Evolutionary conservation across 208 protist species (phyloP).

Genomic region (Leptomonas pyrrhocoris): DNA sequence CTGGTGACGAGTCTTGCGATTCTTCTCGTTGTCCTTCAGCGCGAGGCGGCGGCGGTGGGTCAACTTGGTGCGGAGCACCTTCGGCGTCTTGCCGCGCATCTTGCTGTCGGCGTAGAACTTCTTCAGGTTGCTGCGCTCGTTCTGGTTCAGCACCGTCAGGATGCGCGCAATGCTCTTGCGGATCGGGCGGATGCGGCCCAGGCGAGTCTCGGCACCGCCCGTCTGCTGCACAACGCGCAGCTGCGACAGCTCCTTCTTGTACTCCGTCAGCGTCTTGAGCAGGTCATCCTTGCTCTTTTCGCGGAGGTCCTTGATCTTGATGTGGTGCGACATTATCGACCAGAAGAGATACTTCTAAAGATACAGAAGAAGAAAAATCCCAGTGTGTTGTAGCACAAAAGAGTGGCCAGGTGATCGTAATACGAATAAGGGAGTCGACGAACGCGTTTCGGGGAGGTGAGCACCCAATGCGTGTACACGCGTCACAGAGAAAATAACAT

Average conservation of each 20-base stretch:
- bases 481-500: no score
- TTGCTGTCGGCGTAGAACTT: conserved; percentile 95
- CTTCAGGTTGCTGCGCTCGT: conserved; percentile 90
- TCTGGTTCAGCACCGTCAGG: conserved; percentile 98
- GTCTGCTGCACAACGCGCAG: conserved; percentile 97
- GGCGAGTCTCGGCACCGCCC: conserved; percentile 86
- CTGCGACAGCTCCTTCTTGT: conserved; percentile 98
- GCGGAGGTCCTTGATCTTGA: conserved; percentile 92
- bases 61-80: conserved; percentile 84
- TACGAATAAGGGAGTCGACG: no score
- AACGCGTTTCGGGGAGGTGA: no score
- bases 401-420: no score
- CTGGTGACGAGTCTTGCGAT: conserved; percentile 88
- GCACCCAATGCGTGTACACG: no score
- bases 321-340: conserved; percentile 80
- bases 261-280: conserved; percentile 95
- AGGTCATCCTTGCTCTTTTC: conserved; percentile 97
- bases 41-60: conserved; percentile 88
- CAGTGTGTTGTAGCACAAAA: no score
- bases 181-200: conserved; percentile 96
- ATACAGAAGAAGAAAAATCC: background rate
- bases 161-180: conserved; percentile 97
- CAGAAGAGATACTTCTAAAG: conserved; percentile 18
- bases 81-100: conserved; percentile 77
- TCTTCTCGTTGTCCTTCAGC: conserved; percentile 88